Evolutionary conservation across 1,284 basidiomycete species (phyloP).

Genomic region (Laetiporus sulphureus): DNA sequence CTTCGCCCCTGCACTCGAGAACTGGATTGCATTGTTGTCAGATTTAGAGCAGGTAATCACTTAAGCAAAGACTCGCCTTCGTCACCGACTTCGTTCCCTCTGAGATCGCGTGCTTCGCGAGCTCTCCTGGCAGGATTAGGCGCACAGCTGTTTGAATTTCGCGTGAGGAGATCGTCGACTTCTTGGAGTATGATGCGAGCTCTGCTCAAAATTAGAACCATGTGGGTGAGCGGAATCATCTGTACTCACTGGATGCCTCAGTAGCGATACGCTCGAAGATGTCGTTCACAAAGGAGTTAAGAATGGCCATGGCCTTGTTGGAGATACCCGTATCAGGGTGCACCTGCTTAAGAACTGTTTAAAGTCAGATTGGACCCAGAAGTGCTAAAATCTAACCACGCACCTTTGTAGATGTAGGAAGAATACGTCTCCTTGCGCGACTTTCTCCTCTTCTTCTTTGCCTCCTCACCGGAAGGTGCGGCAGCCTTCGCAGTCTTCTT

Average conservation of each 20-base stretch:
- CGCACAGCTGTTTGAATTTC: slow-evolving; percentile 92
- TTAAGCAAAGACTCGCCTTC: slow-evolving; percentile 18
- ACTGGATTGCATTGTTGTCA: slow-evolving; percentile 28
- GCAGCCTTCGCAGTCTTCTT: slow-evolving; percentile 80
- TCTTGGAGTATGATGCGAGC: slow-evolving; percentile 90
- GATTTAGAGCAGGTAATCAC: neutral
- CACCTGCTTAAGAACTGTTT: slow-evolving; percentile 59
- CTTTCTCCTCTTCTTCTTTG: slow-evolving; percentile 90
- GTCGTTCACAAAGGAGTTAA: slow-evolving; percentile 91
- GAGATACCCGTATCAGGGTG: slow-evolving; percentile 97
- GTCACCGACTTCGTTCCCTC: slow-evolving; percentile 61
- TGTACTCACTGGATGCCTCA: slow-evolving; percentile 73
- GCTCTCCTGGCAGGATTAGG: slow-evolving; percentile 86
- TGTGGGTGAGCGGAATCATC: neutral
- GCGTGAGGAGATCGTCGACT: slow-evolving; percentile 90
- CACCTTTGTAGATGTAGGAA: slow-evolving; percentile 92
- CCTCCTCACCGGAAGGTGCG: slow-evolving; percentile 53
- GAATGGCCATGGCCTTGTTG: slow-evolving; percentile 94
- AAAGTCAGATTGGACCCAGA: slow-evolving; percentile 21
- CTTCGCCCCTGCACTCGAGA: slow-evolving; percentile 62
- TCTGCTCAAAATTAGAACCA: slow-evolving; percentile 36
- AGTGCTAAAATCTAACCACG: slow-evolving; percentile 23
- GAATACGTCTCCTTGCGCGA: slow-evolving; percentile 88
- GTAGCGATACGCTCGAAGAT: slow-evolving; percentile 92
- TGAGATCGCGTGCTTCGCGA: slow-evolving; percentile 77